phyloP scores from a whole-genome alignment of 805 yeast species.

The Metschnikowia reukaufii region DNA sequence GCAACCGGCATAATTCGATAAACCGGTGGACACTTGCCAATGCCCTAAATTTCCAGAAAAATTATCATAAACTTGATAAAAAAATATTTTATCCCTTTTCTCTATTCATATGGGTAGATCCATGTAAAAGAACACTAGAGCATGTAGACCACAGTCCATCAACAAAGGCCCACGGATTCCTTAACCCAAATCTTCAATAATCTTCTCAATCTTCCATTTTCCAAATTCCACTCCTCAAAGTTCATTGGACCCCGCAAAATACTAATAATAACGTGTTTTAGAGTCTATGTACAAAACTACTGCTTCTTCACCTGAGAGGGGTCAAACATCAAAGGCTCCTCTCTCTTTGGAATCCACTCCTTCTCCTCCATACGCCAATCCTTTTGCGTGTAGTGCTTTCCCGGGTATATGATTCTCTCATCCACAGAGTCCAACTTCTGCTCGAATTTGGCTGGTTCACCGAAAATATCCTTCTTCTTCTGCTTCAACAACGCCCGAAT shows the following conservation, averaged over 20 bases:
- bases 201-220: too few species aligned
- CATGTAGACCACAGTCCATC: too few species aligned
- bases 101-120: too few species aligned
- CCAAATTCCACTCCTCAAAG: too few species aligned
- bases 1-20: too few species aligned
- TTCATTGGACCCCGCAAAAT: too few species aligned
- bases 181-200: not conserved
- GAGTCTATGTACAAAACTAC: slow-evolving; percentile 11
- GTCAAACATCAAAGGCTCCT: slow-evolving; percentile 40
- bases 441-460: slow-evolving; percentile 32
- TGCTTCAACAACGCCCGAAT: slow-evolving; percentile 73
- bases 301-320: slow-evolving; percentile 26
- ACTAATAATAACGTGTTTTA: not conserved
- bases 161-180: too few species aligned
- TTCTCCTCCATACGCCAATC: slow-evolving; percentile 32
- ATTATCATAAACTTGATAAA: too few species aligned
- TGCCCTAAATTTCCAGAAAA: too few species aligned
- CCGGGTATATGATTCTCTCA: slow-evolving; percentile 69
- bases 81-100: too few species aligned
- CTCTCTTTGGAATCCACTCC: slow-evolving; percentile 48
- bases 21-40: too few species aligned
- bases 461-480: slow-evolving; percentile 33
- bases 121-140: too few species aligned
- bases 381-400: slow-evolving; percentile 49
- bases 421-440: slow-evolving; percentile 60